phyloP scores from a whole-genome alignment of 495 filamentous ascomycete species.

The Niebla homalea region DNA sequence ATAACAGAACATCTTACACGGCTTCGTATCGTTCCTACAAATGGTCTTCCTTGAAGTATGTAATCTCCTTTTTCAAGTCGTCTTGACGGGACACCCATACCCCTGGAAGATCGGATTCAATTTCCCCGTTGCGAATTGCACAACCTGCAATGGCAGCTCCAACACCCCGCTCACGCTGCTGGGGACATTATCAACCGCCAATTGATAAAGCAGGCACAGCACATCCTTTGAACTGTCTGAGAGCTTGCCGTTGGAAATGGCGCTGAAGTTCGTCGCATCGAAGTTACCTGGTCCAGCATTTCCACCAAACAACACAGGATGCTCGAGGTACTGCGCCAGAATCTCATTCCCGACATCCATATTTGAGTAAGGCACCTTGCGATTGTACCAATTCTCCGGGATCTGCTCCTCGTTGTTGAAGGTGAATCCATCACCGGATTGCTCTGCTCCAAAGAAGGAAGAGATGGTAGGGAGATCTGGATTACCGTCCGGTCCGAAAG shows the following conservation, averaged over 20 bases:
- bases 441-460: constrained; percentile 25
- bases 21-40: too few relatives aligned
- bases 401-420: constrained; percentile 27
- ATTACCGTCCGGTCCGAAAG: constrained; percentile 14
- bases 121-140: constrained; percentile 17
- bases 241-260: constrained; percentile 21
- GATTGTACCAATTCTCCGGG: constrained; percentile 26
- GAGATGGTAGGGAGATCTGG: constrained; percentile 25
- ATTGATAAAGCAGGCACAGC: constrained; percentile 25
- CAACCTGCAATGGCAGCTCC: constrained; percentile 18
- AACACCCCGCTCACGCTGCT: constrained; percentile 20
- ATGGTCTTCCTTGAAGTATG: too few relatives aligned
- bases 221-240: constrained; percentile 9
- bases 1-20: too few relatives aligned
- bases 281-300: constrained; percentile 22
- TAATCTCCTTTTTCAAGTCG: not conserved
- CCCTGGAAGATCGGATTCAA: constrained; percentile 17
- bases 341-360: constrained; percentile 22
- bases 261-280: constrained; percentile 19
- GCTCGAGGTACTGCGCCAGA: constrained; percentile 20
- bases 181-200: constrained; percentile 22
- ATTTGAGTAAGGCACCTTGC: constrained; percentile 21
- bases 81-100: constrained; percentile 21
- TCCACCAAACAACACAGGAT: constrained; percentile 29
- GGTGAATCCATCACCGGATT: constrained; percentile 21